Base-by-base conservation (phyloP, 1,284 basidiomycete genomes). In the Albatrellus sp. region DNA sequence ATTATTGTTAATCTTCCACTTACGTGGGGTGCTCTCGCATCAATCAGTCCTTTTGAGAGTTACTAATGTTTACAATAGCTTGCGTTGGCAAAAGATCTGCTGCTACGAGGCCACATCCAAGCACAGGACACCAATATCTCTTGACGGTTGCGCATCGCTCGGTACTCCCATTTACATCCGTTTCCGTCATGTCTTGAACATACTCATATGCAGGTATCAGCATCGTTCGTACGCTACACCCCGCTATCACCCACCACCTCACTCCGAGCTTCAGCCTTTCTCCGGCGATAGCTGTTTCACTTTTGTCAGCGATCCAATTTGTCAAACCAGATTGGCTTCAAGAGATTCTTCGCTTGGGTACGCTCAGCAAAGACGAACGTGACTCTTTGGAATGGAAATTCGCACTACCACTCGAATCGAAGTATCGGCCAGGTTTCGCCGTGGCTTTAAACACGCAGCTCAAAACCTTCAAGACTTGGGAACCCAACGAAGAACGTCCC, bases 271-370 rank as follows among this genome's bases (percentile, higher is more conserved):
- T 70, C 47, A 56, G 65, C 8, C 62, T 73, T n/a, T 71, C 65
- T 9, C 59, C 73, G 1, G 48, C 63, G 0, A 59, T 76, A 29
- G 73, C 72, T 0, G 60, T 68, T 0, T 81, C 82, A 12, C 64
- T 85, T 14, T 58, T 83, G 9, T 68, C 69, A 10, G 63, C 67
- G 0, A 66, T 69, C 10, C 66, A 70, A 12, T 65, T 84, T 34
- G 78, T 79, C 31, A 80, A 68, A 47, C 65, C 67, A 0, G 76
- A 78, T 40, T 85, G 82, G 81, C 58, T 85, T 24, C 56, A 59
- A 5, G 73, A 82, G 43, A 53, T 81, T 16, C 51, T 82, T 29
- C 65, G 67, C 1, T 59, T 75, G 0, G 76, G 73, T 7, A 57
- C 52, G 2, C 50, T 66, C 0, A 57, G 60, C 11, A 53, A 61